phyloP scores from a whole-genome alignment of 805 yeast genomes.

The Schwanniomyces polymorphus region DNA sequence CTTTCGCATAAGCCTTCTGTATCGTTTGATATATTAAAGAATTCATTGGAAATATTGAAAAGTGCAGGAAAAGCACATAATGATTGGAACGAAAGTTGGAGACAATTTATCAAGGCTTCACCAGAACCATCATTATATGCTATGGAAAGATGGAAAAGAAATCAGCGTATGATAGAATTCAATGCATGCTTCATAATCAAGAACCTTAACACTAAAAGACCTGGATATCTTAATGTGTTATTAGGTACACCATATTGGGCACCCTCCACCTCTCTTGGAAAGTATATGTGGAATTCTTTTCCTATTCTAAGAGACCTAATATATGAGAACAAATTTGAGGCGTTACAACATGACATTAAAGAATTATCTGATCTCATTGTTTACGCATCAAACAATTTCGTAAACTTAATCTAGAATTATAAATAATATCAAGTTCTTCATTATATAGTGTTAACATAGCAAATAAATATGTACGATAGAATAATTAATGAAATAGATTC shows the following conservation, averaged over 20 bases:
- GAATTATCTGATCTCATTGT: slow-evolving; percentile 31
- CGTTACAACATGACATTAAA: slow-evolving; percentile 56
- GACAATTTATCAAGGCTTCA: slow-evolving; percentile 31
- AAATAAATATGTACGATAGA: not conserved
- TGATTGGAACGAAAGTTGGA: slow-evolving; percentile 67
- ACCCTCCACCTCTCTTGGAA: slow-evolving; percentile 39
- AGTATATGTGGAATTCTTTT: slow-evolving; percentile 61
- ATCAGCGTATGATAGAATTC: slow-evolving; percentile 58
- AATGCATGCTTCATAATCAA: slow-evolving; percentile 52
- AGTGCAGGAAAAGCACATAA: slow-evolving; percentile 46
- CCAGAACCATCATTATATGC: slow-evolving; percentile 73
- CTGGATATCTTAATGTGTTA: slow-evolving; percentile 66
- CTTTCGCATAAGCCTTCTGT: slow-evolving; percentile 15
- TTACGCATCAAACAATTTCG: slow-evolving; percentile 13
- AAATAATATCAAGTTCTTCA: not conserved
- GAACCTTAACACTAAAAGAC: slow-evolving; percentile 48
- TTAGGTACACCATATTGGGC: slow-evolving; percentile 68
- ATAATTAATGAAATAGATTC: not conserved
- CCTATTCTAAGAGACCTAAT: slow-evolving; percentile 77
- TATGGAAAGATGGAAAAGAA: slow-evolving; percentile 78
- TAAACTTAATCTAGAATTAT: not conserved
- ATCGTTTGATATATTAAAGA: slow-evolving; percentile 21
- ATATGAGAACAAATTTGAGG: slow-evolving; percentile 44
- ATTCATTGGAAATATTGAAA: slow-evolving; percentile 22
- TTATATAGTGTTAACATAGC: too few species aligned